Evolutionary conservation across 2,329 filamentous ascomycete species (phyloP).

Genomic region (Colletotrichum viniferum): DNA sequence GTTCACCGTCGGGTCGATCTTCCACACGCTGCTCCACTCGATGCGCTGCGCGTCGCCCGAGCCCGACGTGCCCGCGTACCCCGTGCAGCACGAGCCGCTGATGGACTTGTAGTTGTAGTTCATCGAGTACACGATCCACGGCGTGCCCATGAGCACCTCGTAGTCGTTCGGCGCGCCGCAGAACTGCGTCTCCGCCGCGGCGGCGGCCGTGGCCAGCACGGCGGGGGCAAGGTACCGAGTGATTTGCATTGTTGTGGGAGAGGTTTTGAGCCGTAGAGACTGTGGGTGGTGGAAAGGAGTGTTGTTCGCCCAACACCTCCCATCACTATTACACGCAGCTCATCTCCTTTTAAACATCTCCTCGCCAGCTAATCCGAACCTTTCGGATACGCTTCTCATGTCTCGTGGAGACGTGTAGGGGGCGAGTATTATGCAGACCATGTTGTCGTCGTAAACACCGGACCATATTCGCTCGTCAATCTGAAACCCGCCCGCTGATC

Average conservation of each 20-base stretch:
- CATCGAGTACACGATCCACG: constrained; percentile 51
- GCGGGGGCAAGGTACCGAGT: background rate
- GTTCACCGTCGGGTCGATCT: constrained; percentile 38
- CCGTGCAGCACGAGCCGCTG: constrained; percentile 42
- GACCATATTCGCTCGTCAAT: background rate
- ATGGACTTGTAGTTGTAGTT: constrained; percentile 45
- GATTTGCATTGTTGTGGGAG: background rate
- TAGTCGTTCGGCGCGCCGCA: constrained; percentile 29
- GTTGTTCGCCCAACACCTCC: background rate
- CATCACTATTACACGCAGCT: no score
- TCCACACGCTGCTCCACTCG: constrained; percentile 40
- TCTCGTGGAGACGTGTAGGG: background rate
- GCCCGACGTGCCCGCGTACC: constrained; percentile 38
- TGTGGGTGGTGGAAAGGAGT: background rate
- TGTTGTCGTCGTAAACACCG: background rate
- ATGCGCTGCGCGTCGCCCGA: constrained; percentile 33
- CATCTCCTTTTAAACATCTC: background rate
- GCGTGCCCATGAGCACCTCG: constrained; percentile 38
- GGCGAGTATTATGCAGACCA: background rate
- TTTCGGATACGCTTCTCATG: background rate
- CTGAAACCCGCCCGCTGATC: background rate
- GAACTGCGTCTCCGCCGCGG: constrained; percentile 16
- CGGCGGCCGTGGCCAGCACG: background rate
- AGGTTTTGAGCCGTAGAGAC: background rate
- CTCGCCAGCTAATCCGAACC: background rate